Evolutionary conservation across 495 filamentous ascomycete genomes (phyloP), one percentile per base, ranked within the genome.

Genomic region (Aspergillus hancockii): DNA sequence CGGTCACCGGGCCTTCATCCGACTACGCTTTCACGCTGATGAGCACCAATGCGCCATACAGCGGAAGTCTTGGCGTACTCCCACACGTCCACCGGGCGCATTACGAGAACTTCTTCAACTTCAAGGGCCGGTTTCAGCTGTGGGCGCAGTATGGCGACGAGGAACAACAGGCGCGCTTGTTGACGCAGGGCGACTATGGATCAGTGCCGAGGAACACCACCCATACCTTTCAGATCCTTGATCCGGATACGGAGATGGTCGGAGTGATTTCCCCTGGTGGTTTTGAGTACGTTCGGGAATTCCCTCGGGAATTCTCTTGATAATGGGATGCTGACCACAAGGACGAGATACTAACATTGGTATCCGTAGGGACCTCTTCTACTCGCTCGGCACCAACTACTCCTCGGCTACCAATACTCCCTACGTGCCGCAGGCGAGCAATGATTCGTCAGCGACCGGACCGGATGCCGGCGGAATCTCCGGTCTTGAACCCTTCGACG

Each of bases 91-190:
- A 80, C 56, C 60, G 68, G 36, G 57, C 51, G 28, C 75, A 79
- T 50, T 78, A 78, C 52, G 77, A 79, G 64, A 77, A 75, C 65
- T 80, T 80, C 58, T 79, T 71, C 72, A 63, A 70, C 49, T 61
- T 69, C 60, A 77, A 77, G 60, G 76, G 76, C 41, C 72, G 74
- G 8, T 73, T 75, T 58, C 75, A 78, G 60, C 71, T 80, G 13
- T 80, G 75, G 77, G 69, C 75, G 8, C 67, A 79, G 34, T 71
- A 75, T 22, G 63, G 64, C 16, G 50, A 64, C 19, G 54, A 22
- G 0, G 66, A 67, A 49, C 75, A 79, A 30, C 57, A 75, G 34
- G 67, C 68, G 3, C 70, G 76, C 14, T 43, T 79, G 0, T 53
- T 80, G 16, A 66, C 65, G 0, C 65, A 65, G 21, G 76, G 78